Percentiles rank a stretch among this genome's conserved stretches.
Evolutionary conservation across 202 grass and related monocot genomes (phyloP).

Genomic region (Tripidium arundinaceum): DNA sequence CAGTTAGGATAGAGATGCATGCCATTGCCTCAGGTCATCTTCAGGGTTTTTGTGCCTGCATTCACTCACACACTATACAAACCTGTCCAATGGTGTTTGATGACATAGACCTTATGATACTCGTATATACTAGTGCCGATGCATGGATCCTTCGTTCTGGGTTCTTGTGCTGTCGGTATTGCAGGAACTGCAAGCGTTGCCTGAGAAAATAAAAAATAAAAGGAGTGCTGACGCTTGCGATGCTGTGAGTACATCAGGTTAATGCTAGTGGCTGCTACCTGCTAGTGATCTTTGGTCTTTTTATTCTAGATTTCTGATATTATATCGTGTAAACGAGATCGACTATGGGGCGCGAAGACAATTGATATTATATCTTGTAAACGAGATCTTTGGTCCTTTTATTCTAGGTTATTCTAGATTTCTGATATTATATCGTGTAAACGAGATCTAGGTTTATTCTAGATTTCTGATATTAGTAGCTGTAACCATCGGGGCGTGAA

Average conservation of each 20-base stretch:
- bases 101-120: constrained; percentile 21
- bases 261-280: no score
- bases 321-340: no score
- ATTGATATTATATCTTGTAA: no score
- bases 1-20: constrained; percentile 4
- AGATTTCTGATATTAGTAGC: background rate
- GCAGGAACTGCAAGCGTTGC: background rate
- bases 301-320: no score
- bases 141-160: constrained; percentile 19
- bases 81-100: background rate
- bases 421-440: no score
- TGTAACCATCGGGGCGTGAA: no score
- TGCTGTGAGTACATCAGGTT: no score
- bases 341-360: no score
- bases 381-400: no score
- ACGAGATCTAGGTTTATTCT: background rate
- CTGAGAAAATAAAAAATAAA: background rate
- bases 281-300: no score
- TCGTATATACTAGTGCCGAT: constrained; percentile 7
- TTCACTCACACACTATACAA: background rate
- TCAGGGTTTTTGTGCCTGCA: background rate
- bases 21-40: constrained; percentile 24
- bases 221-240: background rate
- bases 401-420: no score
- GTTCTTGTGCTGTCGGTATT: constrained; percentile 29